phyloP scores from a whole-genome alignment of 805 yeast species.

The Lachancea fermentati region DNA sequence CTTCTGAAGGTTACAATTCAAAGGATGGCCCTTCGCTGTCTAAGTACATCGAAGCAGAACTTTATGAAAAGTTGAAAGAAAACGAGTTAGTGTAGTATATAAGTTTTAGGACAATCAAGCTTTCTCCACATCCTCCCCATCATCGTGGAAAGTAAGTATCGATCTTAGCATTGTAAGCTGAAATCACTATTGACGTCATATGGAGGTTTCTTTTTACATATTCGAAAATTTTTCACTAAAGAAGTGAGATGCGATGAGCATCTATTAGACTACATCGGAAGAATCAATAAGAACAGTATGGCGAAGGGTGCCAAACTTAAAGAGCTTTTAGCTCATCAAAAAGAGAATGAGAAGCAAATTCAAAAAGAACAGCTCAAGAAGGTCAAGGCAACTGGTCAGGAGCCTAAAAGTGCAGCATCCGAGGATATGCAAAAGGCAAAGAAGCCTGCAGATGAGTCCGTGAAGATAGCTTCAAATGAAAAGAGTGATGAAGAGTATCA shows the following conservation, averaged over 20 bases:
- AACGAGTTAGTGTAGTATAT: conserved; percentile 42
- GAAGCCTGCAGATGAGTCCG: too few relatives aligned
- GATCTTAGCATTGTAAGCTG: too few relatives aligned
- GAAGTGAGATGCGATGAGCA: conserved; percentile 26
- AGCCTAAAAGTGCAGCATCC: conserved; percentile 12
- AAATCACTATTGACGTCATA: too few relatives aligned
- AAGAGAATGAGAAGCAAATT: conserved; percentile 20
- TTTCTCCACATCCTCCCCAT: too few relatives aligned
- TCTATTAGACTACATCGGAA: too few relatives aligned
- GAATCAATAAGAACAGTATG: conserved; percentile 17
- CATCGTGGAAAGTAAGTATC: too few relatives aligned
- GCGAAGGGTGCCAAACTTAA: conserved; percentile 32
- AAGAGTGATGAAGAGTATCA: conserved; percentile 35
- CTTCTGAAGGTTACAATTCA: conserved; percentile 45
- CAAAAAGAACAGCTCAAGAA: conserved; percentile 22
- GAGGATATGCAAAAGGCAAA: conserved; percentile 12
- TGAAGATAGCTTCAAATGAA: conserved; percentile 14
- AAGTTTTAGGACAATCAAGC: too few relatives aligned
- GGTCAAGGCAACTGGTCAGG: conserved; percentile 16
- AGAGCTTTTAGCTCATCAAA: conserved; percentile 25
- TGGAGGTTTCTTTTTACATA: not conserved
- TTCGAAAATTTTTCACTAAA: conserved; percentile 9
- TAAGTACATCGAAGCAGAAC: conserved; percentile 59
- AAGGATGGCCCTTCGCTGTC: conserved; percentile 39
- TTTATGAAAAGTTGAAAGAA: conserved; percentile 48